Evolutionary conservation across 108 stramenopile species (phyloP), one percentile per base, ranked within the genome.

Genomic region (Stephanodiscus minutulus): DNA sequence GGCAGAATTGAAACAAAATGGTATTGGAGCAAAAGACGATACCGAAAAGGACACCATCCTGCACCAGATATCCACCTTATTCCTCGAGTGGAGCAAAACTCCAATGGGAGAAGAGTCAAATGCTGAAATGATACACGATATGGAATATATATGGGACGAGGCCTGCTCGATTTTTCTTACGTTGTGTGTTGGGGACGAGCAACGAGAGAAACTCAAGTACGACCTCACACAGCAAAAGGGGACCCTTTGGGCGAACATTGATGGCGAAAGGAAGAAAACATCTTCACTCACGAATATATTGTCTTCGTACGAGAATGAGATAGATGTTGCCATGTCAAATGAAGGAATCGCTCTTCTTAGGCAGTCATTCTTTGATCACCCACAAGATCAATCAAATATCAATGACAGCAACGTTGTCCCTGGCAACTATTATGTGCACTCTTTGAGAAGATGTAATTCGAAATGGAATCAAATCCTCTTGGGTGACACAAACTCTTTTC

Each of bases 281-380:
- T 69, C 72, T 33, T 64, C 73, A 33, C 64, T 81, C 2, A 66
- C 67, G 2, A 81, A 81, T 66, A 41, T 60, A 12, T 66, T 91
- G 56, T 64, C 72, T 3, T 54, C 83, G 0, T 79, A 61, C 50
- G 93, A 92, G 56, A 90, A 91, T 68, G 89, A 92, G n/a, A 75
- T 95, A 9, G 85, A 87, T 49, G 74, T 79, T 25, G 82, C 86
- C 33, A 87, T 93, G 92, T 68, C 83, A 25, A 58, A 68, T 37
- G 84, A 89, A 52, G 78, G 75, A 3, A 83, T 93, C 5, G 22
- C 29, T 49, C 47, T 66, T 54, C 52, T 79, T 20, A 36, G 36
- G 35, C 44, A 24, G 11, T 72, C 47, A 12, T 52, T 66, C 24
- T 64, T 66, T 41, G 33, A 36, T 49, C 43, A 66, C 22, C 35